Evolutionary conservation across 352 stramenopile species (phyloP).

Genomic region (Thalassiosira ordinaria): DNA sequence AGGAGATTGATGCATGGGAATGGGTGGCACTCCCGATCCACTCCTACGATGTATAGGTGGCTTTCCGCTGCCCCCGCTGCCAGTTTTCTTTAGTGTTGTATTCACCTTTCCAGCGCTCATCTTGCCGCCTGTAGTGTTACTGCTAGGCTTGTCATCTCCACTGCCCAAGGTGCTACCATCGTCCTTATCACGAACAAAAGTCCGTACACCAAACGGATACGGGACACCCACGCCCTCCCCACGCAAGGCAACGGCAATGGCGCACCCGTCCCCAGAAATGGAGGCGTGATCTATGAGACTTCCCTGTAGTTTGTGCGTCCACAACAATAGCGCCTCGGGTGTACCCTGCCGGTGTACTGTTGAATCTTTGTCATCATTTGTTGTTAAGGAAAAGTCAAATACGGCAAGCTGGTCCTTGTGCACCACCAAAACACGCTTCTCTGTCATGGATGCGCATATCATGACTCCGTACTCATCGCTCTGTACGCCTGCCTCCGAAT

Average conservation of each 20-base stretch:
- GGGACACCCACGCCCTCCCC: conserved; percentile 58
- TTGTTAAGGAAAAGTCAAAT: conserved; percentile 59
- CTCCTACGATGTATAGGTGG: conserved; percentile 27
- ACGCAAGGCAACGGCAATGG: conserved; percentile 68
- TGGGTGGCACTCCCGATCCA: conserved; percentile 20
- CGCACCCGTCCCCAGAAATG: conserved; percentile 76
- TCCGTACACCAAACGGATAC: conserved; percentile 69
- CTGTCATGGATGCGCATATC: conserved; percentile 54
- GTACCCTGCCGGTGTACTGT: too few species aligned
- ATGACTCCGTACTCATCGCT: conserved; percentile 25
- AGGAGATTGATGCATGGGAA: conserved; percentile 21
- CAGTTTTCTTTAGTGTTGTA: too few species aligned
- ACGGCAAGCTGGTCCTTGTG: conserved; percentile 79
- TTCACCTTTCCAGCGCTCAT: too few species aligned
- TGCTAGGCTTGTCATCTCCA: too few species aligned
- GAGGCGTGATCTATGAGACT: conserved; percentile 47
- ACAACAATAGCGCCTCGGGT: conserved; percentile 45
- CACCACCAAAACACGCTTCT: conserved; percentile 69
- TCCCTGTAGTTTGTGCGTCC: conserved; percentile 47
- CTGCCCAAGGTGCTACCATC: conserved; percentile 71
- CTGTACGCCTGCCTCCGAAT: background rate
- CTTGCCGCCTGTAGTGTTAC: too few species aligned
- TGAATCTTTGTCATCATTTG: too few species aligned
- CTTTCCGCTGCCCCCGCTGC: conserved; percentile 11
- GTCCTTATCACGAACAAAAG: conserved; percentile 74